Evolutionary conservation across 2,329 filamentous ascomycete species (phyloP), one percentile per base, ranked within the genome.

Genomic region (Zopfia rhizophila): DNA sequence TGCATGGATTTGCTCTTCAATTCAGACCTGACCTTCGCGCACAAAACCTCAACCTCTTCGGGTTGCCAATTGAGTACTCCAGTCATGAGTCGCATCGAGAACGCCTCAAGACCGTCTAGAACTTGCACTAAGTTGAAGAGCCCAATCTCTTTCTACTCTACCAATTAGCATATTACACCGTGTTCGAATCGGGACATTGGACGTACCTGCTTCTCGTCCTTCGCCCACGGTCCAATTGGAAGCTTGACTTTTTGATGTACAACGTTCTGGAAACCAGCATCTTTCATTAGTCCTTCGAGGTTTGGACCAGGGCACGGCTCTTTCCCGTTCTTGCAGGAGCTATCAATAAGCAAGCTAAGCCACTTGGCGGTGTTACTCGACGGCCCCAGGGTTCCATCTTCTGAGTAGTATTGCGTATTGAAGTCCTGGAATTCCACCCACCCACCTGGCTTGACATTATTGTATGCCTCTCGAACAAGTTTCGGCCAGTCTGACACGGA

Each of bases 401-500:
- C 56, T 54, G 66, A 69, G 54, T 71, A 67, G 39, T 71, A 66
- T 41, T 63, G 68, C 43, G 78, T 56, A 48, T 72, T 68, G 59
- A 75, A 75, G 46, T 78, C 76, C 51, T 78, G 75, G 27, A 80
- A 58, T 51, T 81, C 79, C 18, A 80, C 63, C 69, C 73, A 81
- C 3, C 78, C 78, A 5, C 75, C 77, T 0, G 76, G 77, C 41
- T 70, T 73, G 7, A 64, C 63, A 50, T 67, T 74, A 48, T 76
- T 65, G 46, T 81, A 79, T 4, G 82, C 73, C 33, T 76, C 73
- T 14, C 72, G 63, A 14, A 82, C 59, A 33, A 86, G 66, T 16
- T 68, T 68, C 3, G 71, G 70, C 65, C 82, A 83, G 55, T 86
- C 74, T n/a, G 74, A 69, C 28, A 88, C 75, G 21, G 78, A 75